phyloP scores from a whole-genome alignment of 768 basidiomycete species.

The Phylloporus sp. region DNA sequence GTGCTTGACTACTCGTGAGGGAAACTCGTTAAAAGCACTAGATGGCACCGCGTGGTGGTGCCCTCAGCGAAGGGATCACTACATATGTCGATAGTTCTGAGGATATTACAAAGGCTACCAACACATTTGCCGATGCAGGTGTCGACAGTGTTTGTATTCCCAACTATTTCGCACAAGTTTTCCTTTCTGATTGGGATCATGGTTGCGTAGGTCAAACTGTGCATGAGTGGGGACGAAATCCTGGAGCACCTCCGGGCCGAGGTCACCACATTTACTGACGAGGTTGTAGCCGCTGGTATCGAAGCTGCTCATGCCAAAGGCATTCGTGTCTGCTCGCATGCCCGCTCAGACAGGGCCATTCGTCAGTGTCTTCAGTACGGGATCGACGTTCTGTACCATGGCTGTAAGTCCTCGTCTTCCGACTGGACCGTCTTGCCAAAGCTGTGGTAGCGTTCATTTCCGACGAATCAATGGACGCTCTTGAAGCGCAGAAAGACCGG shows the following conservation, averaged over 20 bases:
- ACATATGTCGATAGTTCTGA: slow-evolving; percentile 27
- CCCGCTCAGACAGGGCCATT: slow-evolving; percentile 32
- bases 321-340: slow-evolving; percentile 37
- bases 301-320: slow-evolving; percentile 34
- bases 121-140: slow-evolving; percentile 23
- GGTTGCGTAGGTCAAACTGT: slow-evolving; percentile 29
- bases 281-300: slow-evolving; percentile 32
- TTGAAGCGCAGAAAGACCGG: slow-evolving; percentile 34
- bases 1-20: not conserved
- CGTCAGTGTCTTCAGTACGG: slow-evolving; percentile 36
- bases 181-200: not conserved
- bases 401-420: slow-evolving; percentile 14
- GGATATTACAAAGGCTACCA: slow-evolving; percentile 27
- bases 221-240: slow-evolving; percentile 37
- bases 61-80: slow-evolving; percentile 32
- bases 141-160: slow-evolving; percentile 17
- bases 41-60: slow-evolving; percentile 32
- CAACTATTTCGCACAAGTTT: too few relatives aligned
- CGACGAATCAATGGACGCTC: slow-evolving; percentile 33
- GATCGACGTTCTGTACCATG: slow-evolving; percentile 30
- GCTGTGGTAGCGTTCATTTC: slow-evolving; percentile 31
- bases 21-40: slow-evolving; percentile 1
- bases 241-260: slow-evolving; percentile 34
- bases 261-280: slow-evolving; percentile 33
- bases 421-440: slow-evolving; percentile 3